phyloP scores from a whole-genome alignment of 2,329 filamentous ascomycete genomes.

The Claviceps paspali region DNA sequence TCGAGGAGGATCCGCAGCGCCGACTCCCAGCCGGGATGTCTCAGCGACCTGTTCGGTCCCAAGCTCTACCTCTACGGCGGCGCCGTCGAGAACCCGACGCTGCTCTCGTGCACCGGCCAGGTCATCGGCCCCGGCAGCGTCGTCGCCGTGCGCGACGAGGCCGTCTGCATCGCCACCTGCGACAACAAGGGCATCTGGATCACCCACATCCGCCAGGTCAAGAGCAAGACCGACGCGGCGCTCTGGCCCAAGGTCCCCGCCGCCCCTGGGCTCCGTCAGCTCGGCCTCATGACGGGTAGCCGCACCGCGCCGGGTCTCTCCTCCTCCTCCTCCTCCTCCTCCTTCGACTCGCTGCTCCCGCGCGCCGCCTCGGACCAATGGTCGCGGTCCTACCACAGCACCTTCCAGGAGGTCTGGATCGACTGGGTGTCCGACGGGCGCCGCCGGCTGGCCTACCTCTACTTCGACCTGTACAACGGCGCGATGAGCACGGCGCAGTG shows the following conservation, averaged over 20 bases:
- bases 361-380: constrained; percentile 12
- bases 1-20: constrained; percentile 25
- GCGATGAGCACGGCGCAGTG: constrained; percentile 27
- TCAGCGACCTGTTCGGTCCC: constrained; percentile 20
- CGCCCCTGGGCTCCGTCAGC: constrained; percentile 16
- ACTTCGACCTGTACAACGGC: constrained; percentile 28
- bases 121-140: constrained; percentile 12
- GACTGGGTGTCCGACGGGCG: constrained; percentile 16
- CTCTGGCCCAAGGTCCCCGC: constrained; percentile 27
- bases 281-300: constrained; percentile 14
- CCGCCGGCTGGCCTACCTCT: constrained; percentile 20
- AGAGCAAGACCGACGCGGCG: constrained; percentile 20
- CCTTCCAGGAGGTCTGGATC: constrained; percentile 25
- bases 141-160: constrained; percentile 20
- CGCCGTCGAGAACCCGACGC: constrained; percentile 17
- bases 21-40: constrained; percentile 26
- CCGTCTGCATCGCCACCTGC: constrained; percentile 21
- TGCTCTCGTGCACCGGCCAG: not conserved
- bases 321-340: too few relatives aligned
- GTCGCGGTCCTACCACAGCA: constrained; percentile 13
- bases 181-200: constrained; percentile 27
- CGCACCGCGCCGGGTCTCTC: too few relatives aligned
- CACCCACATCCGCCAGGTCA: constrained; percentile 23
- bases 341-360: constrained; percentile 5
- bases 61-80: constrained; percentile 26